Conservation (phyloP, 2,329 filamentous ascomycete species). For the Calonectria hongkongensis region DNA sequence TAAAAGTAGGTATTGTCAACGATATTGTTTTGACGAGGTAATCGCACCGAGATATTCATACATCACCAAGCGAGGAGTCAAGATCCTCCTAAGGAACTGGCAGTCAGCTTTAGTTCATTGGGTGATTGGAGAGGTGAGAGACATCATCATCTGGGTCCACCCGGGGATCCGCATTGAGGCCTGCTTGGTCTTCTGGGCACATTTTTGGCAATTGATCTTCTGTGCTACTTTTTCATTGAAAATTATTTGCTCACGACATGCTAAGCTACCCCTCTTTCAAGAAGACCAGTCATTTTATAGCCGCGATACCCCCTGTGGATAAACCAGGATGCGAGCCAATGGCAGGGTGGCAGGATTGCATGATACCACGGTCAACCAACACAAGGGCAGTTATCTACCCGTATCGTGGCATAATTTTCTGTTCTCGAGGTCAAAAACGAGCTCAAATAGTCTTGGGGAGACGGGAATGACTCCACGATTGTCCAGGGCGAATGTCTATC, state of each 20-base stretch:
- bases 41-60: not conserved
- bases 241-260: not conserved
- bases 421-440: too few species aligned
- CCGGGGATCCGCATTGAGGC: not conserved
- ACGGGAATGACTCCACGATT: too few species aligned
- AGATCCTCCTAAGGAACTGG: not conserved
- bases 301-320: not conserved
- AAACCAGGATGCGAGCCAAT: constrained; percentile 24
- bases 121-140: not conserved
- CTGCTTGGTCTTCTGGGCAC: not conserved
- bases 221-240: not conserved
- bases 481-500: too few species aligned
- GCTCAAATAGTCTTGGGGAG: too few species aligned
- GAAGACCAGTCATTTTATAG: constrained; percentile 8
- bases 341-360: not conserved
- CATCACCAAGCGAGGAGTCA: constrained; percentile 18
- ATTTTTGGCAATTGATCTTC: not conserved
- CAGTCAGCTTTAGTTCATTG: not conserved
- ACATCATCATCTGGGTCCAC: constrained; percentile 16
- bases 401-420: not conserved
- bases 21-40: not conserved
- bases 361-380: constrained; percentile 12
- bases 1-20: not conserved
- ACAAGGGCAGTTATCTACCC: not conserved
- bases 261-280: not conserved